phyloP scores from a whole-genome alignment of 495 filamentous ascomycete genomes.

The Lasiosphaeria miniovina region DNA sequence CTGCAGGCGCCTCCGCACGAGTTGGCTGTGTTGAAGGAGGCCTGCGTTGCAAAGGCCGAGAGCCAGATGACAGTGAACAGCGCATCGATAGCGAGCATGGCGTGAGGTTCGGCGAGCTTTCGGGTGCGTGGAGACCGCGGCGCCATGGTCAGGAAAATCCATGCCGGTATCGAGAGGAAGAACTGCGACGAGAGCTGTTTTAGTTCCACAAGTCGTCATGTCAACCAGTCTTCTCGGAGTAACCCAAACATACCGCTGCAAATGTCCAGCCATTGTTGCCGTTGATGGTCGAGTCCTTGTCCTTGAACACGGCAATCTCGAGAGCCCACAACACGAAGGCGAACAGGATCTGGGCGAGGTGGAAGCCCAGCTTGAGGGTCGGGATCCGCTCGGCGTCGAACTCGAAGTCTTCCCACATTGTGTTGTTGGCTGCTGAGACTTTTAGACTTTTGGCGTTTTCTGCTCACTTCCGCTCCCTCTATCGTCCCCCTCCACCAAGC shows the following conservation, averaged over 20 bases:
- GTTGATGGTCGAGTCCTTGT: slow-evolving; percentile 58
- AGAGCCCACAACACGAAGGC: slow-evolving; percentile 70
- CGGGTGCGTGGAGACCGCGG: slow-evolving; percentile 80
- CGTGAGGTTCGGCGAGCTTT: slow-evolving; percentile 78
- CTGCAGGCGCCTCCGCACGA: slow-evolving; percentile 57
- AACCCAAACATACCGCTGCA: slow-evolving; percentile 60
- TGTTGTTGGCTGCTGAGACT: neutral
- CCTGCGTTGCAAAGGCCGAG: slow-evolving; percentile 73
- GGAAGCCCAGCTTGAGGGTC: slow-evolving; percentile 54
- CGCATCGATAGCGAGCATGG: slow-evolving; percentile 69
- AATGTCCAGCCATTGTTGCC: slow-evolving; percentile 74
- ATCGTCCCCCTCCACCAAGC: neutral
- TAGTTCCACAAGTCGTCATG: neutral
- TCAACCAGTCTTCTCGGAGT: no score
- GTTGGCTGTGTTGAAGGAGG: slow-evolving; percentile 57
- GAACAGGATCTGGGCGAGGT: slow-evolving; percentile 61
- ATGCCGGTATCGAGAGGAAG: slow-evolving; percentile 76
- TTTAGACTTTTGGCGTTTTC: neutral
- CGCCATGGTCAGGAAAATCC: slow-evolving; percentile 79
- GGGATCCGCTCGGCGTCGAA: slow-evolving; percentile 51
- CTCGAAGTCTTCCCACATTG: slow-evolving; percentile 44
- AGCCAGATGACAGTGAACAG: slow-evolving; percentile 81
- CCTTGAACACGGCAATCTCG: slow-evolving; percentile 67
- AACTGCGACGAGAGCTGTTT: slow-evolving; percentile 51
- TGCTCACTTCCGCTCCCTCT: neutral